Conservation (phyloP, 2,329 filamentous ascomycete genomes). For the Beauveria scarabaeidicola region DNA sequence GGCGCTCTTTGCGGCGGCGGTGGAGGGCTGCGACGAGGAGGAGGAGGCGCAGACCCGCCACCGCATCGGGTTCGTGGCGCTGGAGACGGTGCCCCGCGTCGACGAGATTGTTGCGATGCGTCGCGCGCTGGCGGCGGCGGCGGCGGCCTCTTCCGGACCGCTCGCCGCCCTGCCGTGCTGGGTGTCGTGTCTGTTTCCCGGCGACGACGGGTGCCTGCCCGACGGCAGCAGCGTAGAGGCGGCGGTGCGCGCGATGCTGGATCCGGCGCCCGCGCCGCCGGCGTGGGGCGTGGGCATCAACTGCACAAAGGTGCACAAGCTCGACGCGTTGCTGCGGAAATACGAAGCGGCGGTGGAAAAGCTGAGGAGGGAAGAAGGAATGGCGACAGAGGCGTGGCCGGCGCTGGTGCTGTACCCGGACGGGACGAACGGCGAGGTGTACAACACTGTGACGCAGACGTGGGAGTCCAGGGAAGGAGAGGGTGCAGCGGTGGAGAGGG, state of each 20-base stretch:
- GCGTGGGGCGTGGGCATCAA: conserved; percentile 60
- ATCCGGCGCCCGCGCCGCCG: conserved; percentile 14
- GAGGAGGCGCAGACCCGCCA: no score
- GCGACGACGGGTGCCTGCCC: conserved; percentile 42
- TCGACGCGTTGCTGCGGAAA: conserved; percentile 44
- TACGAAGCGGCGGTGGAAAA: conserved; percentile 41
- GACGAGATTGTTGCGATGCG: conserved; percentile 54
- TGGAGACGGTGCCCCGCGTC: conserved; percentile 57
- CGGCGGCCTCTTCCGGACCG: conserved; percentile 1
- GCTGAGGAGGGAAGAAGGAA: conserved; percentile 28
- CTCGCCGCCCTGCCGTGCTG: conserved; percentile 39
- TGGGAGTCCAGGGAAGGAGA: conserved; percentile 44
- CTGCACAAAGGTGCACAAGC: conserved; percentile 57
- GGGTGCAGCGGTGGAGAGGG: conserved; percentile 14
- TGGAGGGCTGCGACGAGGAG: no score
- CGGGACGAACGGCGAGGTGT: conserved; percentile 59
- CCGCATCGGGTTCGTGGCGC: conserved; percentile 44
- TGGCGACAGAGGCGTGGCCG: conserved; percentile 33
- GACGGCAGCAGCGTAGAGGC: conserved; percentile 40
- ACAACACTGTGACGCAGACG: conserved; percentile 52
- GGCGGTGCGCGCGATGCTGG: conserved; percentile 31
- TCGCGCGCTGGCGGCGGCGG: conserved; percentile 27
- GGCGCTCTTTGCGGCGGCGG: conserved; percentile 33
- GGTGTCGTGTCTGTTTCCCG: conserved; percentile 56
- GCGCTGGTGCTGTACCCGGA: conserved; percentile 58